A percentile compares a stretch with the other conserved stretches of the same genome.
Evolutionary conservation across 495 filamentous ascomycete species (phyloP).

Genomic region (Penicillium angulare): DNA sequence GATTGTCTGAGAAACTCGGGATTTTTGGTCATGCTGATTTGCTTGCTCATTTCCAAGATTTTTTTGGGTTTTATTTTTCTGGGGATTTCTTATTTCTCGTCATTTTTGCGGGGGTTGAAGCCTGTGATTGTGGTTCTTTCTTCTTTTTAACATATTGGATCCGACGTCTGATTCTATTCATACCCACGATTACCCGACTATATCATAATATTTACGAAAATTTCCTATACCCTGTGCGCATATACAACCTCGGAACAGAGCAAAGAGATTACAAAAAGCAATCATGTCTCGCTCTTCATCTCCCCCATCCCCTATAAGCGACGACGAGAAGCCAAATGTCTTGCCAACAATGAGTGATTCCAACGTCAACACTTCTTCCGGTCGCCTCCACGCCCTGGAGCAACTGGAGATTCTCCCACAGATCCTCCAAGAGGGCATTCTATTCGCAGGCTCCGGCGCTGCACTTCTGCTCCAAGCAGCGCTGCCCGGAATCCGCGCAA

Average conservation of each 20-base stretch:
- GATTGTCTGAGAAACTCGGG: too few species aligned
- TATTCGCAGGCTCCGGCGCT: constrained; percentile 38
- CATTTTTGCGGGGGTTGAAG: neutral
- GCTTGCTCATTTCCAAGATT: too few species aligned
- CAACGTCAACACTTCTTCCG: constrained; percentile 12
- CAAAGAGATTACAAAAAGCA: neutral
- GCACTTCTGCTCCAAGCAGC: constrained; percentile 43
- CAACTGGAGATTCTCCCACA: constrained; percentile 38
- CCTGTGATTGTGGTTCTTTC: neutral
- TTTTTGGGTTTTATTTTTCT: too few species aligned
- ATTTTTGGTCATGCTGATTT: too few species aligned
- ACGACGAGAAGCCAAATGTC: constrained; percentile 21
- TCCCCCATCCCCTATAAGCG: constrained; percentile 13
- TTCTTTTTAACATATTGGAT: neutral
- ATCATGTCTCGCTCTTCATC: constrained; percentile 17
- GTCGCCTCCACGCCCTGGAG: constrained; percentile 32
- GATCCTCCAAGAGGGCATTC: constrained; percentile 41
- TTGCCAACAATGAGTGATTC: constrained; percentile 3
- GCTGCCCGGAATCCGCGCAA: constrained; percentile 30
- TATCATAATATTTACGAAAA: too few species aligned
- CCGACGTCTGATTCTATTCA: too few species aligned
- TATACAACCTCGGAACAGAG: too few species aligned
- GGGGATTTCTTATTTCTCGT: neutral
- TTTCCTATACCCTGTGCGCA: too few species aligned
- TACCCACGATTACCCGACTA: too few species aligned